These are phyloP conservation scores for Hypoxylon sp. DNA, from an alignment of 2,329 filamentous ascomycete species.

Conservation along the genomic window DNA sequence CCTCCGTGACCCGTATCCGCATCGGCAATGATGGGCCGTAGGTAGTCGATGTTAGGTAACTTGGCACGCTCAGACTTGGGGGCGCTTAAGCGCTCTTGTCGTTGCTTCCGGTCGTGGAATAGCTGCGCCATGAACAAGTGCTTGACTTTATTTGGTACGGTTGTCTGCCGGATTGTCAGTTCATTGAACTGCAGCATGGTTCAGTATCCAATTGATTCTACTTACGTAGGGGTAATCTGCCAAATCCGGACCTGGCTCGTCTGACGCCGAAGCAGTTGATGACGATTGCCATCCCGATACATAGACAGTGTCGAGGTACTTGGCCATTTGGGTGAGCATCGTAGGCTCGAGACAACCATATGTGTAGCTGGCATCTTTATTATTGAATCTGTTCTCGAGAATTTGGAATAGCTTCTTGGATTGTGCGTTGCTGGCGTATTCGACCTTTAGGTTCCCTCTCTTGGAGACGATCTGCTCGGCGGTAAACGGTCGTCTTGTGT, in stretches of 20 bases:
- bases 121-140: constrained; percentile 98
- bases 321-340: constrained; percentile 99
- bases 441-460: constrained; percentile 87
- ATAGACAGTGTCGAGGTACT: constrained; percentile 98
- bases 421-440: constrained; percentile 89
- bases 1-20: constrained; percentile 97
- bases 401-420: constrained; percentile 96
- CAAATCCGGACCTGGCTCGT: constrained; percentile 96
- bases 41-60: constrained; percentile 86
- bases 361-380: constrained; percentile 86
- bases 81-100: constrained; percentile 86
- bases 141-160: constrained; percentile 96
- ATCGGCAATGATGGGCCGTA: constrained; percentile 95
- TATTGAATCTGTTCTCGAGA: constrained; percentile 86
- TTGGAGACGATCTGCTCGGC: constrained; percentile 98
- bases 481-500: constrained; percentile 91
- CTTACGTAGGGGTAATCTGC: constrained; percentile 93
- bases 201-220: constrained; percentile 31
- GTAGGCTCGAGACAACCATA: constrained; percentile 98
- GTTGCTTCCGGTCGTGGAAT: constrained; percentile 99
- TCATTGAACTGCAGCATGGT: background rate
- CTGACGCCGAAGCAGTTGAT: constrained; percentile 91
- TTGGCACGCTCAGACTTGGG: constrained; percentile 76
- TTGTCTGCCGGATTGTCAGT: constrained; percentile 70
- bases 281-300: constrained; percentile 99